These are phyloP conservation scores for Emergomyces pasteurianus DNA, from an alignment of 2,329 filamentous ascomycete genomes.

Conservation along the genomic window DNA sequence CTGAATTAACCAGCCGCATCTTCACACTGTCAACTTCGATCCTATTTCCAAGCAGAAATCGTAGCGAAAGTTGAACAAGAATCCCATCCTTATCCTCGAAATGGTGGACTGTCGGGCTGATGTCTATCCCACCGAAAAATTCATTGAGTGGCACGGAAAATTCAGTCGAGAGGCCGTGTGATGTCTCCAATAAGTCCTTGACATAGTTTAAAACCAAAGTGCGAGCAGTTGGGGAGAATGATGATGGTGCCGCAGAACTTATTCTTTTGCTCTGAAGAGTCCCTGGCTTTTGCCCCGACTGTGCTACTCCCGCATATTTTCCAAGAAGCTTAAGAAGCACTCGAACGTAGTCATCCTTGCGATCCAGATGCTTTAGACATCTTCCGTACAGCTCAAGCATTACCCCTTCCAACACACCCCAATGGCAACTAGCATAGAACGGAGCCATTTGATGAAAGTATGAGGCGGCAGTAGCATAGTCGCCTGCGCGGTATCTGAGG, in stretches of 20 bases:
- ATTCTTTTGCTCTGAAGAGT: not conserved
- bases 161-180: constrained; percentile 44
- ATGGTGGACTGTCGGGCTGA: constrained; percentile 59
- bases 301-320: constrained; percentile 24
- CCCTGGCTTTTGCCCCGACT: constrained; percentile 22
- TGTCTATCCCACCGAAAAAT: constrained; percentile 59
- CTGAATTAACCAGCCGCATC: constrained; percentile 49
- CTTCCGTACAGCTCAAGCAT: constrained; percentile 77
- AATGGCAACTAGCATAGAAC: constrained; percentile 65
- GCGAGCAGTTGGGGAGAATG: constrained; percentile 12
- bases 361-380: constrained; percentile 66
- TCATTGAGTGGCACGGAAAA: constrained; percentile 56
- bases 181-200: constrained; percentile 36
- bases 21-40: constrained; percentile 54
- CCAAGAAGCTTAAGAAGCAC: constrained; percentile 56
- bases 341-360: constrained; percentile 66
- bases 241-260: constrained; percentile 17
- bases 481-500: constrained; percentile 63
- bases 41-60: constrained; percentile 60
- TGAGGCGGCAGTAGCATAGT: constrained; percentile 60
- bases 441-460: constrained; percentile 70
- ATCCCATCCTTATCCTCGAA: constrained; percentile 64
- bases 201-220: constrained; percentile 23
- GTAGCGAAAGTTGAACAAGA: constrained; percentile 53
- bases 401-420: constrained; percentile 67